Conservation (phyloP, 352 stramenopile species). For the Globisporangium uncinulatum region DNA sequence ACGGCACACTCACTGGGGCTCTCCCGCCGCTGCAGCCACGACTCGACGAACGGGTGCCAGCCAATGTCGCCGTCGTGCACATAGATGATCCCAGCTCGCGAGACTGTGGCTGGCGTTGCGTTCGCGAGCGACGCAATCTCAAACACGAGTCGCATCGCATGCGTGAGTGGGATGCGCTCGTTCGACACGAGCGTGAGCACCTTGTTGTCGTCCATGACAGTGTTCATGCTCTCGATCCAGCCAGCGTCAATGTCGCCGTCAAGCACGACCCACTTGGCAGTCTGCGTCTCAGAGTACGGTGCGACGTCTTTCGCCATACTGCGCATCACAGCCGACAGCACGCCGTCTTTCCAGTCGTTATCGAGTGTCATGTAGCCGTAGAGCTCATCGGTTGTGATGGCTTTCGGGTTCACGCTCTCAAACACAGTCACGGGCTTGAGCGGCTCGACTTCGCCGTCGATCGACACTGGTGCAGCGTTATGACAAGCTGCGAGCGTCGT, state of each 20-base stretch:
- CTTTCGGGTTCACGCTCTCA: conserved; percentile 95
- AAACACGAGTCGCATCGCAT: conserved; percentile 96
- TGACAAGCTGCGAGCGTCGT: conserved; percentile 87
- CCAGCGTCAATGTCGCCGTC: conserved; percentile 94
- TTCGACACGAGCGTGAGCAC: conserved; percentile 97
- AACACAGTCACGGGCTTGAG: conserved; percentile 90
- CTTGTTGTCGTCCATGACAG: conserved; percentile 92
- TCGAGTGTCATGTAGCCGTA: conserved; percentile 96
- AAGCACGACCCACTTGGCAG: conserved; percentile 87
- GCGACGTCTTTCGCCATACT: conserved; percentile 92
- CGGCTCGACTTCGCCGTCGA: conserved; percentile 42
- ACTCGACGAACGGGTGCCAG: conserved; percentile 93
- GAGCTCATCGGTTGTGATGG: conserved; percentile 90
- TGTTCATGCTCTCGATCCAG: conserved; percentile 94
- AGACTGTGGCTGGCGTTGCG: conserved; percentile 95
- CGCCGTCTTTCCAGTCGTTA: conserved; percentile 98
- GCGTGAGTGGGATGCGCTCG: conserved; percentile 94
- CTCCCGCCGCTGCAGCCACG: conserved; percentile 84
- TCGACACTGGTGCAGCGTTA: conserved; percentile 18
- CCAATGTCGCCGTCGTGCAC: conserved; percentile 92
- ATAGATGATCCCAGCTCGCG: conserved; percentile 94
- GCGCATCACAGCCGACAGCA: conserved; percentile 95
- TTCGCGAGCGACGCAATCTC: conserved; percentile 96
- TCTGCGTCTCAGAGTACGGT: conserved; percentile 87
- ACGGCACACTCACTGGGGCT: conserved; percentile 79